A percentile compares a stretch with the other conserved stretches of the same genome.
Conservation (phyloP, 2,329 filamentous ascomycete genomes). For the Colletotrichum camelliae region DNA sequence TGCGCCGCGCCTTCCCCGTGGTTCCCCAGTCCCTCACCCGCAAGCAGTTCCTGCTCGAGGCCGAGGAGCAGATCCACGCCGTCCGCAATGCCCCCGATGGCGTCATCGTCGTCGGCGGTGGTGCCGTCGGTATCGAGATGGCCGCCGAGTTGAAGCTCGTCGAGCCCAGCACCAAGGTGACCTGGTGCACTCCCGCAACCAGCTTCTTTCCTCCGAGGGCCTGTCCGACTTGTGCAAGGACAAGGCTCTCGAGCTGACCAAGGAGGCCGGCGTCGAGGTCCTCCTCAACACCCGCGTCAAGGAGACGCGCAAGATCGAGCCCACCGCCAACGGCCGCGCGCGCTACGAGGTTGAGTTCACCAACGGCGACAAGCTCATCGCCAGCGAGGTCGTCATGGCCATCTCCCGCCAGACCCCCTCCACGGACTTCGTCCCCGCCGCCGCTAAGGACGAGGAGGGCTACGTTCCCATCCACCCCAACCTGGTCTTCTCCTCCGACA, state of each 20-base stretch:
- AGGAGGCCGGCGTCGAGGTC: slow-evolving; percentile 68
- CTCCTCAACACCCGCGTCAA: slow-evolving; percentile 66
- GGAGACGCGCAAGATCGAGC: slow-evolving; percentile 48
- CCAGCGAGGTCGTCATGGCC: slow-evolving; percentile 73
- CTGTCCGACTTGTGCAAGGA: slow-evolving; percentile 74
- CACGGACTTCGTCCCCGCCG: slow-evolving; percentile 64
- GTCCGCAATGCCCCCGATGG: slow-evolving; percentile 58
- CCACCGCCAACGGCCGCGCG: slow-evolving; percentile 39
- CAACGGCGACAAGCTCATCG: slow-evolving; percentile 63
- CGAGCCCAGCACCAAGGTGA: slow-evolving; percentile 70
- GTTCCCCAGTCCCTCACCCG: slow-evolving; percentile 70
- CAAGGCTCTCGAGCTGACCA: slow-evolving; percentile 60
- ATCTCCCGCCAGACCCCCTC: slow-evolving; percentile 68
- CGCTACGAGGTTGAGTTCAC: slow-evolving; percentile 60
- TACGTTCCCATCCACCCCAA: slow-evolving; percentile 67
- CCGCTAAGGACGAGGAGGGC: slow-evolving; percentile 66
- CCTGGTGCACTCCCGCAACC: slow-evolving; percentile 75
- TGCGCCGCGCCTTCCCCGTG: slow-evolving; percentile 73
- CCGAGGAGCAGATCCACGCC: slow-evolving; percentile 61
- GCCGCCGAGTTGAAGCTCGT: slow-evolving; percentile 77
- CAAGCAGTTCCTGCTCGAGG: slow-evolving; percentile 68
- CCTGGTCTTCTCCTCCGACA: slow-evolving; percentile 57
- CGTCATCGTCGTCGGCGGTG: slow-evolving; percentile 77
- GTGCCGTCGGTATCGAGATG: slow-evolving; percentile 84
- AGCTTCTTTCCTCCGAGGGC: slow-evolving; percentile 75